Base-by-base conservation (phyloP, 169 alveolate genomes). In the Cryptosporidium canis region DNA sequence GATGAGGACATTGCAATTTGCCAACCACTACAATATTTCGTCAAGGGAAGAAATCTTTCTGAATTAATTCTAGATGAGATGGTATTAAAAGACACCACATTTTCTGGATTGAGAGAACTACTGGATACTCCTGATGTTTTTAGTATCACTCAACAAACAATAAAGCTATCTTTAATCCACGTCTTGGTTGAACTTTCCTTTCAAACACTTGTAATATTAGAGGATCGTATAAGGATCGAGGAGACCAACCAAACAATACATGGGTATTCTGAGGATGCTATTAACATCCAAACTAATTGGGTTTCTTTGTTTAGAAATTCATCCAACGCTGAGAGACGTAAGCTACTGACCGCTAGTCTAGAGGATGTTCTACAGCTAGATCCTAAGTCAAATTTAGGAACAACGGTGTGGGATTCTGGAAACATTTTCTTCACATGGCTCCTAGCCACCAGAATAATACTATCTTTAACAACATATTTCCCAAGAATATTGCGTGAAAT, bases 401-500 rank as follows among this genome's bases (percentile, higher is more conserved):
- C 68, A 12, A 14, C 27, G 44, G 43, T 71, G 2, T 77, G 87
- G 87, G 55, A 44, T 39, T 43, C 87, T 1, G 44, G 39, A 9
- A 77, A 77, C 63, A n/a, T 45, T 37, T 43, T 18, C 16, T 55
- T 77, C 7, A 61, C 72, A 8, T 77, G 87, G 87, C 64, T 77
- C 29, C 65, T 77, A 14, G 72, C 87, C 4, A 61, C 72, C 2
- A 77, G 87, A 39, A 77, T 77, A 7, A 35, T 77, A 24, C 47
- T 77, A 41, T 77, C 77, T 27, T 35, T 77, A 41, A 58, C 72
- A 24, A 77, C 45, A 12, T 61, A 61, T 61, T 77, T 77, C 33
- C 87, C 87, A 33, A 77, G 87, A 58, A 55, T 77, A 37, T 14
- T 77, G 24, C 37, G 87, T 9, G 72, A 77, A 58, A 58, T 77